phyloP scores from a whole-genome alignment of 2,329 filamentous ascomycete genomes.

The Fusarium drepaniforme region DNA sequence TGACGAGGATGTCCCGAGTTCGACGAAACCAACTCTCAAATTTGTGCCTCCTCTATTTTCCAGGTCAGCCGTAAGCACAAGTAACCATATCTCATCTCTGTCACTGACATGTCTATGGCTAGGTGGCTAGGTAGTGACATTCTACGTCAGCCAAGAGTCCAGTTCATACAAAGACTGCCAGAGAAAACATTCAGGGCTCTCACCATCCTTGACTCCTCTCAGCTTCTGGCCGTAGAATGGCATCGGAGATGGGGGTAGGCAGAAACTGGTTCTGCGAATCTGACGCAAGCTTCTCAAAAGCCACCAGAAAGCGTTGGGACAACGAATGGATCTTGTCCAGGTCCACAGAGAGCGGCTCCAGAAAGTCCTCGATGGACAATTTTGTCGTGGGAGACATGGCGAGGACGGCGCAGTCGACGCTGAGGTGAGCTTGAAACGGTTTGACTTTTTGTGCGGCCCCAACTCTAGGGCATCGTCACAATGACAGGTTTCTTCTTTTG shows the following conservation, averaged over 20 bases:
- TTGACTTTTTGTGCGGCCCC: slow-evolving; percentile 1
- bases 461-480: slow-evolving; percentile 28
- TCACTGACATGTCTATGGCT: slow-evolving; percentile 74
- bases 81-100: neutral
- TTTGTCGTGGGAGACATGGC: slow-evolving; percentile 27
- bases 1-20: slow-evolving; percentile 57
- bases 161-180: neutral
- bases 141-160: slow-evolving; percentile 21
- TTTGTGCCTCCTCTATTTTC: slow-evolving; percentile 78
- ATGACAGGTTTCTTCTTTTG: neutral
- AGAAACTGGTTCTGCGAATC: slow-evolving; percentile 68
- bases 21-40: slow-evolving; percentile 75
- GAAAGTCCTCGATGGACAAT: slow-evolving; percentile 56
- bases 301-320: slow-evolving; percentile 59
- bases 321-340: slow-evolving; percentile 59
- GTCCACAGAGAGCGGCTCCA: slow-evolving; percentile 64
- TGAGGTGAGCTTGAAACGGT: neutral
- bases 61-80: slow-evolving; percentile 21
- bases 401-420: neutral
- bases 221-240: slow-evolving; percentile 63
- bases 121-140: slow-evolving; percentile 59
- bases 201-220: slow-evolving; percentile 61
- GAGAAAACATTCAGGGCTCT: slow-evolving; percentile 44
- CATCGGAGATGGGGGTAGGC: slow-evolving; percentile 71
- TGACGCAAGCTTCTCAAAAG: slow-evolving; percentile 64